Conservation (phyloP, 805 yeast genomes). For the Ogataea dorogensis region DNA sequence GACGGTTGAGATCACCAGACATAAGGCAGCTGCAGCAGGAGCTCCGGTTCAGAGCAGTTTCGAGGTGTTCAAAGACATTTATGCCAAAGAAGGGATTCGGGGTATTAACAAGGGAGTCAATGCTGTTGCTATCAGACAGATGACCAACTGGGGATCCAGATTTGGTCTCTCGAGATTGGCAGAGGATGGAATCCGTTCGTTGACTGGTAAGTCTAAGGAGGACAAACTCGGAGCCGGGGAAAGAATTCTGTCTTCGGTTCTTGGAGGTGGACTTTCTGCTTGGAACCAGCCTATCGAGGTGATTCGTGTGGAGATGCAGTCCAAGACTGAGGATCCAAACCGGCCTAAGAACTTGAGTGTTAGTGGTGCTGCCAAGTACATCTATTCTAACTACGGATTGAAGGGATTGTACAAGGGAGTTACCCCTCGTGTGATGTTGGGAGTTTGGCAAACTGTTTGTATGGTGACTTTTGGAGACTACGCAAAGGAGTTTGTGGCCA, state of each 20-base stretch:
- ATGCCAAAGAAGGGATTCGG: constrained; percentile 78
- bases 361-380: constrained; percentile 71
- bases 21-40: constrained; percentile 70
- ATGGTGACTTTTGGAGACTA: constrained; percentile 98
- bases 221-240: constrained; percentile 70
- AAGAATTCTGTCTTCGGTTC: constrained; percentile 77
- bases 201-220: constrained; percentile 54
- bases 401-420: constrained; percentile 95
- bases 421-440: constrained; percentile 93
- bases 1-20: constrained; percentile 94
- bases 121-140: constrained; percentile 98
- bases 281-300: constrained; percentile 99
- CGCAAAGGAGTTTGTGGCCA: constrained; percentile 69
- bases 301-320: constrained; percentile 96
- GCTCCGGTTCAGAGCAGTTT: constrained; percentile 71
- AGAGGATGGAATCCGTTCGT: constrained; percentile 73
- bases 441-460: constrained; percentile 97
- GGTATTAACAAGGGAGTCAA: constrained; percentile 98
- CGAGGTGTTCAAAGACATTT: constrained; percentile 84
- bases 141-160: constrained; percentile 99
- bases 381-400: constrained; percentile 77
- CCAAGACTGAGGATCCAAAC: constrained; percentile 89
- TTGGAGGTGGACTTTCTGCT: constrained; percentile 97
- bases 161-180: constrained; percentile 91
- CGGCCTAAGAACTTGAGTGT: constrained; percentile 92